Conservation (phyloP, 1,284 basidiomycete species). For the Ceratobasidium sp. region DNA sequence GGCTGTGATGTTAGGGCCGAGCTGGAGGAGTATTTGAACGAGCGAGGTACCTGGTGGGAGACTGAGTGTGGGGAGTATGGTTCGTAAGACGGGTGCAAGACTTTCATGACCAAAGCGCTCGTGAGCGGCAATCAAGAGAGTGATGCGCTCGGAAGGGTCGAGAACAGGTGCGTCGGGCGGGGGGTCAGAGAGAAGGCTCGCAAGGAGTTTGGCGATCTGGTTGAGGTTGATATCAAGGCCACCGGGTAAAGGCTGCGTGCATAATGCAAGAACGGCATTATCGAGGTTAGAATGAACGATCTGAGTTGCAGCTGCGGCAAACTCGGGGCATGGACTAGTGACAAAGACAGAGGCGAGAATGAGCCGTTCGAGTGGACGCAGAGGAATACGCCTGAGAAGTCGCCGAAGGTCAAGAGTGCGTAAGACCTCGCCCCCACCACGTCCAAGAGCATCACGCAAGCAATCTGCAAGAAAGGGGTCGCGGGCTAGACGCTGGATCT, state of each 20-base stretch:
- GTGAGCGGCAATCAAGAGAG: constrained; percentile 77
- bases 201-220: constrained; percentile 82
- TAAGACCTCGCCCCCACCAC: constrained; percentile 83
- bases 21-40: constrained; percentile 77
- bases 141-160: constrained; percentile 77
- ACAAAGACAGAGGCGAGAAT: constrained; percentile 81
- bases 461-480: constrained; percentile 89
- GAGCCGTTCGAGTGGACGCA: constrained; percentile 83
- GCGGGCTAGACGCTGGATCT: constrained; percentile 85
- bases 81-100: constrained; percentile 66
- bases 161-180: constrained; percentile 74
- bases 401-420: constrained; percentile 82
- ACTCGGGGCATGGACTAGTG: constrained; percentile 76
- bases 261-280: constrained; percentile 76
- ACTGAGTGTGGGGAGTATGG: constrained; percentile 75
- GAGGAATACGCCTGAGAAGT: constrained; percentile 81
- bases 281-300: constrained; percentile 83
- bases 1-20: constrained; percentile 80
- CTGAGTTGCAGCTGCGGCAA: constrained; percentile 73
- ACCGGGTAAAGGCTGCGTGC: constrained; percentile 82
- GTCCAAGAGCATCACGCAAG: constrained; percentile 87
- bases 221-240: constrained; percentile 80
- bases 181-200: constrained; percentile 80
- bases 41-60: constrained; percentile 74
- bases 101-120: constrained; percentile 77